A percentile compares a stretch with the other conserved stretches of the same genome.
phyloP scores from a whole-genome alignment of 2,329 filamentous ascomycete genomes.

The Pseudopyricularia javanii region DNA sequence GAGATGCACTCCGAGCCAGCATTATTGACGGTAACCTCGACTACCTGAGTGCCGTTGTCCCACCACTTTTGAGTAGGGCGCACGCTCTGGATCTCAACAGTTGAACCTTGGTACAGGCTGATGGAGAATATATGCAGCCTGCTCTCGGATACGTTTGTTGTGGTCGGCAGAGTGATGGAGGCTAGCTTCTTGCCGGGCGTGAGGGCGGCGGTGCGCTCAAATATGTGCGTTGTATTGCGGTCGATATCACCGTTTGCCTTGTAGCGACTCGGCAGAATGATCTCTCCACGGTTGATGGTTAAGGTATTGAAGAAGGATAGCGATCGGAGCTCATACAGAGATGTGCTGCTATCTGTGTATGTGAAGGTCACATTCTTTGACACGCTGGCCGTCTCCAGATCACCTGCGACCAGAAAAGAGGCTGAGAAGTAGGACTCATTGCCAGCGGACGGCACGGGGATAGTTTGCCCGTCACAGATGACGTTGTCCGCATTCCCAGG shows the following conservation, averaged over 20 bases:
- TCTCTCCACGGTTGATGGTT: constrained; percentile 30
- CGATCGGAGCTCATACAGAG: constrained; percentile 26
- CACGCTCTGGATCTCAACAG: constrained; percentile 22
- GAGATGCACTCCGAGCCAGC: constrained; percentile 20
- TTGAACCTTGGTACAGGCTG: constrained; percentile 17
- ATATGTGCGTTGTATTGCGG: constrained; percentile 30
- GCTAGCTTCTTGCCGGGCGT: constrained; percentile 22
- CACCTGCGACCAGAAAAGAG: constrained; percentile 27
- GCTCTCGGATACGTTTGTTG: constrained; percentile 14
- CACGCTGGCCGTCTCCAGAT: constrained; percentile 21
- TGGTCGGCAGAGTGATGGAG: constrained; percentile 26
- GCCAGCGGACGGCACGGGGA: constrained; percentile 16
- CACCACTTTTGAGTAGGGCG: constrained; percentile 30
- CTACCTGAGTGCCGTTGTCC: constrained; percentile 20
- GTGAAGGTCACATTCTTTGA: constrained; percentile 26
- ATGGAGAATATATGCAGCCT: constrained; percentile 29
- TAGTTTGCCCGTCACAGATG: constrained; percentile 25
- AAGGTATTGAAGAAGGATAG: constrained; percentile 30
- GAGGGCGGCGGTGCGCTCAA: constrained; percentile 27
- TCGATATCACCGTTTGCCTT: constrained; percentile 22
- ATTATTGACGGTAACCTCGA: constrained; percentile 27
- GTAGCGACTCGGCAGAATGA: constrained; percentile 28
- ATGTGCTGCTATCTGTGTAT: constrained; percentile 27
- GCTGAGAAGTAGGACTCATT: constrained; percentile 22
- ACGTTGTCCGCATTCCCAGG: constrained; percentile 25